A percentile compares a stretch with the other conserved stretches of the same genome.
phyloP scores from a whole-genome alignment of 768 basidiomycete species.

The Daedaleopsis sinensis region DNA sequence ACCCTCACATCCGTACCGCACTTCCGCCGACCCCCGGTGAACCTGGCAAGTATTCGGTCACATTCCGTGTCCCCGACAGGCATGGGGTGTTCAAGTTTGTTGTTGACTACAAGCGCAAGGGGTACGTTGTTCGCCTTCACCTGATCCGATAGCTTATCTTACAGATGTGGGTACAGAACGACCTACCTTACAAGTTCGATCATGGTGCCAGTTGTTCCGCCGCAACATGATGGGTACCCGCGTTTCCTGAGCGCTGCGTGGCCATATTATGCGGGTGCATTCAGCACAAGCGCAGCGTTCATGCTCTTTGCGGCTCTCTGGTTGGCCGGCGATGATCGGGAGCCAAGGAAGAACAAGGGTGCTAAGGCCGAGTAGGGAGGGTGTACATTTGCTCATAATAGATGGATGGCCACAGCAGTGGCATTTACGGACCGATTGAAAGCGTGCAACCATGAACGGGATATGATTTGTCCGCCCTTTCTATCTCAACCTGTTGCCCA shows the following conservation, averaged over 20 bases:
- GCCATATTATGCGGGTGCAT: slow-evolving; percentile 93
- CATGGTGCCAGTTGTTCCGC: slow-evolving; percentile 88
- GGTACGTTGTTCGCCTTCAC: slow-evolving; percentile 49
- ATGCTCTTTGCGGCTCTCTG: slow-evolving; percentile 86
- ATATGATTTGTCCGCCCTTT: no score
- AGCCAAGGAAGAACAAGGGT: slow-evolving; percentile 51
- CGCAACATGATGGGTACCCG: slow-evolving; percentile 92
- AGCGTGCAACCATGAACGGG: no score
- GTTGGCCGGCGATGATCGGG: slow-evolving; percentile 81
- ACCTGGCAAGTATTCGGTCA: slow-evolving; percentile 75
- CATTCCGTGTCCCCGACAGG: slow-evolving; percentile 89
- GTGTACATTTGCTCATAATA: not conserved
- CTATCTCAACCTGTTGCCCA: no score
- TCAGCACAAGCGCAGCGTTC: slow-evolving; percentile 87
- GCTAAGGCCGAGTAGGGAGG: slow-evolving; percentile 27
- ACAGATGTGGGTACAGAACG: slow-evolving; percentile 47
- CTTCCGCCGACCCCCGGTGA: slow-evolving; percentile 58
- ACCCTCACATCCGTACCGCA: slow-evolving; percentile 89
- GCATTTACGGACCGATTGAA: no score
- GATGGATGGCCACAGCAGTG: not conserved
- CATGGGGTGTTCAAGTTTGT: slow-evolving; percentile 99
- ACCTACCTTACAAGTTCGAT: slow-evolving; percentile 74
- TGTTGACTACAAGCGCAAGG: slow-evolving; percentile 87
- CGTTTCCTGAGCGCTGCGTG: slow-evolving; percentile 94
- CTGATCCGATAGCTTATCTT: not conserved